Evolutionary conservation across 805 yeast genomes (phyloP), one percentile per base, ranked within the genome.

Genomic region (Tetrapisispora taiwanensis): DNA sequence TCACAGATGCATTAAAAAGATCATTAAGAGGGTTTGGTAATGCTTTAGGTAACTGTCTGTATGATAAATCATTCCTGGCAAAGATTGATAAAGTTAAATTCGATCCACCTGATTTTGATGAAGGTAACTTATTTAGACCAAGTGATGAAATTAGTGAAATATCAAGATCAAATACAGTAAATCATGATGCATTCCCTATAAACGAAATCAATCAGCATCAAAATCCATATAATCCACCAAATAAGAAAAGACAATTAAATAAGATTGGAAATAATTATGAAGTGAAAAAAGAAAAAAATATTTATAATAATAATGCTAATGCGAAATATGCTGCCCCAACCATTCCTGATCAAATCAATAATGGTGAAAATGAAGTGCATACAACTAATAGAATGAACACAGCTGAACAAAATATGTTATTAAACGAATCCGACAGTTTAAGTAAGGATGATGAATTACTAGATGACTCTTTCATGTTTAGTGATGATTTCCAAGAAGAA

Each of bases 31-130:
- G 84, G 46, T 84, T 82, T 59, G 95, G 95, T 39, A 84, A 83
- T 58, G 86, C 85, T 0, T 63, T 84, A 56, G 95, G 94, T 1
- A 84, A 84, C 54, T 84, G 95, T 62, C 71, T 84, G n/a, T 84
- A 84, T 54, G 94, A 84, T 58, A 80, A 80, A 53, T 78, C 76
- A 41, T 81, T 79, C 46, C 59, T 82, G 35, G 70, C 63, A 7
- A 67, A 61, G 50, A 69, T 69, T 24, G 68, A 69, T 41, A 65
- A 62, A 38, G 71, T 69, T 2, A 68, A 68, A 43, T 67, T 66
- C 50, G 70, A 66, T 39, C 72, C 73, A 0, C 71, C 72, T 17
- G 73, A 69, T 48, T 68, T 69, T 49, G 72, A 68, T 51, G 73
- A 69, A 48, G 60, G 68, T 5, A 67, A 64, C 44, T 47, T 69